Conservation (phyloP, 352 stramenopile genomes). For the Pythium aristosporum region DNA sequence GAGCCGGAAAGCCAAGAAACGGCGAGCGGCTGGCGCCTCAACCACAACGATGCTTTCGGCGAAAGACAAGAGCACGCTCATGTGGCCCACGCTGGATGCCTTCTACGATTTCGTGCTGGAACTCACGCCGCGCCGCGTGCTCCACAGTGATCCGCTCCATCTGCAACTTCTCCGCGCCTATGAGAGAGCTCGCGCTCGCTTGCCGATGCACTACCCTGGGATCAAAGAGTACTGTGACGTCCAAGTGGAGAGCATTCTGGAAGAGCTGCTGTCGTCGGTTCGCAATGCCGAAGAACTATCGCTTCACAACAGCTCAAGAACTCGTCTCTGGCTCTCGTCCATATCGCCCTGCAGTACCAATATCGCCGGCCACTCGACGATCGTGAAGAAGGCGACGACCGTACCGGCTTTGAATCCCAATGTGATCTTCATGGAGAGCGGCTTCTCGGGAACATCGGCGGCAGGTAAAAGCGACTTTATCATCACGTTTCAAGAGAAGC, state of each 20-base stretch:
- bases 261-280: slow-evolving; percentile 63
- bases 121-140: slow-evolving; percentile 47
- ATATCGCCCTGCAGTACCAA: slow-evolving; percentile 49
- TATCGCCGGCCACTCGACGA: slow-evolving; percentile 20
- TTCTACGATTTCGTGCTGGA: slow-evolving; percentile 80
- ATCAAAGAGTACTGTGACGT: slow-evolving; percentile 56
- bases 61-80: slow-evolving; percentile 51
- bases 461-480: slow-evolving; percentile 55
- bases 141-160: slow-evolving; percentile 31
- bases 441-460: slow-evolving; percentile 46
- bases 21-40: neutral
- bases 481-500: slow-evolving; percentile 48
- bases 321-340: slow-evolving; percentile 43
- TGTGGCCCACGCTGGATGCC: slow-evolving; percentile 74
- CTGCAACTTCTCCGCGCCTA: slow-evolving; percentile 28
- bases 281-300: slow-evolving; percentile 43
- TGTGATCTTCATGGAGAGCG: slow-evolving; percentile 73
- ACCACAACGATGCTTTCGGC: neutral
- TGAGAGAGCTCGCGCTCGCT: slow-evolving; percentile 21
- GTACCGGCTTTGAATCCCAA: slow-evolving; percentile 34
- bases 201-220: slow-evolving; percentile 45
- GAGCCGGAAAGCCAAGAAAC: slow-evolving; percentile 14
- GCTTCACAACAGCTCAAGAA: slow-evolving; percentile 30
- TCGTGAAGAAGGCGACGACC: slow-evolving; percentile 14
- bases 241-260: slow-evolving; percentile 66